Evolutionary conservation across 75 land plant genomes (phyloP).

Genomic region (Pseudotsuga menziesii): DNA sequence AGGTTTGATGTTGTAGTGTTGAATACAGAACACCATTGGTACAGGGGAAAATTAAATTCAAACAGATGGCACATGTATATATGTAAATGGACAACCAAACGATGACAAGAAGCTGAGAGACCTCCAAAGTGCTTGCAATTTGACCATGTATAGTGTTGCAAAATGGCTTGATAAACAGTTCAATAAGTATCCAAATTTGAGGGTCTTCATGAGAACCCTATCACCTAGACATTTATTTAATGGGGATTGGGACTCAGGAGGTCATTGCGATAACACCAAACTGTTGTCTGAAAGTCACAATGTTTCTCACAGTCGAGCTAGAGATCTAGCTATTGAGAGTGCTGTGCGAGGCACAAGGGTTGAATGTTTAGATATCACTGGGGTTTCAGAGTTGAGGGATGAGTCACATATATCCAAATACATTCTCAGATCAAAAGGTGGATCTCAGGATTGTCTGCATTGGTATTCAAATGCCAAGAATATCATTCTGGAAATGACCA

Average conservation of each 20-base stretch:
- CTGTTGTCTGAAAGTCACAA: conserved; percentile 35
- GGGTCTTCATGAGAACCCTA: conserved; percentile 58
- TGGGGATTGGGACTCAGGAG: conserved; percentile 96
- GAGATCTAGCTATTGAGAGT: conserved; percentile 44
- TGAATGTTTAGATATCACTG: conserved; percentile 69
- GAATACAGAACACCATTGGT: conserved; percentile 98
- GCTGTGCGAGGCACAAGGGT: conserved; percentile 61
- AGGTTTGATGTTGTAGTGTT: conserved; percentile 69
- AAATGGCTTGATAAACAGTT: conserved; percentile 60
- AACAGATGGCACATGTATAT: conserved; percentile 73
- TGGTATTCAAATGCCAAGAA: too few relatives aligned
- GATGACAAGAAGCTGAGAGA: conserved; percentile 16
- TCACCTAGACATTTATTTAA: conserved; percentile 86
- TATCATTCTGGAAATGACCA: too few relatives aligned
- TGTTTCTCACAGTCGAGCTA: conserved; percentile 28
- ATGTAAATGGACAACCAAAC: conserved; percentile 53
- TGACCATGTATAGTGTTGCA: conserved; percentile 46
- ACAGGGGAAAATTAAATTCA: conserved; percentile 67
- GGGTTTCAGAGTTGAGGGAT: conserved; percentile 52
- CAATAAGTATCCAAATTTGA: conserved; percentile 28
- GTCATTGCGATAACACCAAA: conserved; percentile 62
- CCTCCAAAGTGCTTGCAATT: conserved; percentile 47
- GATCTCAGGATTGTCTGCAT: conserved; percentile 81
- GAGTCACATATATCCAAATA: conserved; percentile 82
- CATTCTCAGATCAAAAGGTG: conserved; percentile 25